These are phyloP conservation scores for Linnemannia hyalina DNA, from an alignment of 192 early-diverging fungal species.

Conservation along the genomic window DNA sequence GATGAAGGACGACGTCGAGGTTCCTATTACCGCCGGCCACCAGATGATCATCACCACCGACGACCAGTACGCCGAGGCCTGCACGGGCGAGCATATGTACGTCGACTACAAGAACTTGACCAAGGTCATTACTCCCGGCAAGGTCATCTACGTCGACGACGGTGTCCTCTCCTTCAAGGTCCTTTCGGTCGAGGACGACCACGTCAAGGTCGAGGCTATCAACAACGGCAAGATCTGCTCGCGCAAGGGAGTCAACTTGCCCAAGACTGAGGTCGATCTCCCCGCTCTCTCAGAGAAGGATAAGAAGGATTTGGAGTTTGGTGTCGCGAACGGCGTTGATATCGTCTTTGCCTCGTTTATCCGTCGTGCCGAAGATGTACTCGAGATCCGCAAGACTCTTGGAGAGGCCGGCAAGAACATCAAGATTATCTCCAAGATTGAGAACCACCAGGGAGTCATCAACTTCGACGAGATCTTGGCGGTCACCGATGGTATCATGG, in stretches of 20 bases:
- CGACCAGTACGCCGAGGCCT: conserved; percentile 69
- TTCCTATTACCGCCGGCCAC: conserved; percentile 82
- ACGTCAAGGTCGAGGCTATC: conserved; percentile 76
- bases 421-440: conserved; percentile 98
- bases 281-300: conserved; percentile 98
- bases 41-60: conserved; percentile 85
- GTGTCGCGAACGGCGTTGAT: conserved; percentile 93
- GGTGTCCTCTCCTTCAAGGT: conserved; percentile 97
- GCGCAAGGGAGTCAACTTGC: conserved; percentile 97
- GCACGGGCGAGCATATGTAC: conserved; percentile 78
- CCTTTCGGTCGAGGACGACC: conserved; percentile 75
- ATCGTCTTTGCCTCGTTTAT: conserved; percentile 98
- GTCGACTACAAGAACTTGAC: conserved; percentile 86
- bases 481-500: conserved; percentile 98
- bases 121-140: conserved; percentile 79
- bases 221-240: conserved; percentile 91
- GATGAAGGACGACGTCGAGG: conserved; percentile 79
- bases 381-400: conserved; percentile 88
- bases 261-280: conserved; percentile 91
- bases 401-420: conserved; percentile 86
- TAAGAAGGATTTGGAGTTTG: conserved; percentile 90
- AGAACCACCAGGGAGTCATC: conserved; percentile 95
- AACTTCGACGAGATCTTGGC: conserved; percentile 98
- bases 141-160: conserved; percentile 92
- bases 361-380: conserved; percentile 91